Percentiles rank a stretch among this genome's conserved stretches.
Evolutionary conservation across 441 rosid species (phyloP).

Genomic region (Eruca vesicaria): DNA sequence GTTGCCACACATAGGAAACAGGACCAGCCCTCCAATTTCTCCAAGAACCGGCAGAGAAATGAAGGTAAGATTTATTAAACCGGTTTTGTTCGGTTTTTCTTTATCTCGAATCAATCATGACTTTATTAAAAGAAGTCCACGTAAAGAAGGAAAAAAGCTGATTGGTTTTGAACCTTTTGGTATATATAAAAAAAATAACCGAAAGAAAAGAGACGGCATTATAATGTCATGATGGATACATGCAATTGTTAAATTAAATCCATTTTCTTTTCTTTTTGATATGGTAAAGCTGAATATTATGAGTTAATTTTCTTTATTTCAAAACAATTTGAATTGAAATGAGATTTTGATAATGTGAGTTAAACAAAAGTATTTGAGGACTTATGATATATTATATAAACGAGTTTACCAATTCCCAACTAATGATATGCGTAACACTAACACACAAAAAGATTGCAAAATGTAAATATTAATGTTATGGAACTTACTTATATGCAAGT

Average conservation of each 20-base stretch:
- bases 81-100: conserved; percentile 10
- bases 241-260: conserved; percentile 17
- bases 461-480: background rate
- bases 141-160: conserved; percentile 25
- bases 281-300: background rate
- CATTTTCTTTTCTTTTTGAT: background rate
- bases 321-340: background rate
- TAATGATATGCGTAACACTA: no score
- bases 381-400: no score
- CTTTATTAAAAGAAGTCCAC: conserved; percentile 13
- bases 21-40: conserved; percentile 56
- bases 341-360: background rate
- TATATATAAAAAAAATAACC: conserved; percentile 8
- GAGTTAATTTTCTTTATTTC: background rate
- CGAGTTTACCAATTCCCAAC: background rate
- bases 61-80: conserved; percentile 48
- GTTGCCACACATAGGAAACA: conserved; percentile 42
- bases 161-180: conserved; percentile 13
- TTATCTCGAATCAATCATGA: conserved; percentile 21
- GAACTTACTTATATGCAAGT: background rate
- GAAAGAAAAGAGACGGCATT: conserved; percentile 18
- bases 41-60: conserved; percentile 83
- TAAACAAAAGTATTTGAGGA: no score
- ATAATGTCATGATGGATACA: conserved; percentile 23
- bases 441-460: background rate